Percentiles rank a stretch among this genome's conserved stretches.
Conservation (phyloP, 352 stramenopile genomes). For the Poterioochromonas sp. region DNA sequence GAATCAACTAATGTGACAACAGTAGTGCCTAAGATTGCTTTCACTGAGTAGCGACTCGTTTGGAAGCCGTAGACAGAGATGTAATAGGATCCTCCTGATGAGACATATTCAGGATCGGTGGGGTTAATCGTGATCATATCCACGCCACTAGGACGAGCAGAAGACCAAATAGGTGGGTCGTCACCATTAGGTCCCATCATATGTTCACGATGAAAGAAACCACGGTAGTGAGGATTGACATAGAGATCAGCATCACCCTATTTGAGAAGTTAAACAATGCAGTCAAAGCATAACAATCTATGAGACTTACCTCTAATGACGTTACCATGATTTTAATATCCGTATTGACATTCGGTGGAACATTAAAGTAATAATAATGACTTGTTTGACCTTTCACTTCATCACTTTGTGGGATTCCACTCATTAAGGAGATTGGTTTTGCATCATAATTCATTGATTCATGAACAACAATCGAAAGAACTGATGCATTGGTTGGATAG, state of each 20-base stretch:
- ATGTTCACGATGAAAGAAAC: slow-evolving; percentile 2
- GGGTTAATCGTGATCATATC: background rate
- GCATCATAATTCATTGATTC: background rate
- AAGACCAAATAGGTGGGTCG: background rate
- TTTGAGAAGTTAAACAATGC: too few relatives aligned
- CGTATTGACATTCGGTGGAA: too few relatives aligned
- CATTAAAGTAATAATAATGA: too few relatives aligned
- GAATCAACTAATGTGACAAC: slow-evolving; percentile 1
- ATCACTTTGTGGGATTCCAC: too few relatives aligned
- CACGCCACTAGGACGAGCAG: background rate
- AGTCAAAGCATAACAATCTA: too few relatives aligned
- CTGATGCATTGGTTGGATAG: too few relatives aligned
- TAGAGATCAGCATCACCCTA: slow-evolving; percentile 22
- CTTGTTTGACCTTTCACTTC: too few relatives aligned
- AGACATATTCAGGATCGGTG: background rate
- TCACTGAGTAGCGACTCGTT: background rate
- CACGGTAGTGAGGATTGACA: background rate
- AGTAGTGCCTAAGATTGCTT: background rate
- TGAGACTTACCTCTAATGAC: too few relatives aligned
- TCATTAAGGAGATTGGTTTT: too few relatives aligned
- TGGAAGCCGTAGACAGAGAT: background rate
- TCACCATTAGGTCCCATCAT: background rate
- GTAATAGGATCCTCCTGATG: background rate
- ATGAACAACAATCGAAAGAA: background rate
- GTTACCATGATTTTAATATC: too few relatives aligned